phyloP scores from a whole-genome alignment of 2,329 filamentous ascomycete species.

The Esteya vermicola region DNA sequence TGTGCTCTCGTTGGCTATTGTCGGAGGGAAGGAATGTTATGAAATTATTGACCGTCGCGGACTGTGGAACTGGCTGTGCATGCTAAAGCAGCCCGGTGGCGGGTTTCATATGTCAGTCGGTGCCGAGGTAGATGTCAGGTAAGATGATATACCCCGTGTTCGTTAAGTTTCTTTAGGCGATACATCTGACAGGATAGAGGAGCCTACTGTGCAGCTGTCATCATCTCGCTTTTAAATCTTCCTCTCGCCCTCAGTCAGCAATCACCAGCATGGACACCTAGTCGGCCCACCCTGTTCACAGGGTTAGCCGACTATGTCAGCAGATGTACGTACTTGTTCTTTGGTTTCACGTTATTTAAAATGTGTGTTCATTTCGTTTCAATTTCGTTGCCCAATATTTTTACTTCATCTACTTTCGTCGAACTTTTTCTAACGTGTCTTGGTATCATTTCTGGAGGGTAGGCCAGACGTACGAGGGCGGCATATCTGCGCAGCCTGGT shows the following conservation, averaged over 20 bases:
- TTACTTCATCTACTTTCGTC: not conserved
- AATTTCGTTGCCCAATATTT: not conserved
- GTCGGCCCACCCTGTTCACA: slow-evolving; percentile 51
- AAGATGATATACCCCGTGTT: slow-evolving; percentile 13
- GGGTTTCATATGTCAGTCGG: slow-evolving; percentile 79
- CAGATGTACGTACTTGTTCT: slow-evolving; percentile 47
- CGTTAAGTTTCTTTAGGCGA: not conserved
- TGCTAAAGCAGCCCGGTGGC: slow-evolving; percentile 73
- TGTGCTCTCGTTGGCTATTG: slow-evolving; percentile 62
- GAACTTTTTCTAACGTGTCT: not conserved
- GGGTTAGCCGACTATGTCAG: slow-evolving; percentile 68
- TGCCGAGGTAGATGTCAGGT: slow-evolving; percentile 88
- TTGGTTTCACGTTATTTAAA: not conserved
- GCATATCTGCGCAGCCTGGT: slow-evolving; percentile 72
- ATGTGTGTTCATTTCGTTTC: slow-evolving; percentile 1
- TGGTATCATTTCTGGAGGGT: not conserved
- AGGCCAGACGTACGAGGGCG: slow-evolving; percentile 92
- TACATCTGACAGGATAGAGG: slow-evolving; percentile 37
- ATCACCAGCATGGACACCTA: slow-evolving; percentile 50
- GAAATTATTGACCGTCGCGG: slow-evolving; percentile 64
- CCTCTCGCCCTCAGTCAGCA: slow-evolving; percentile 65
- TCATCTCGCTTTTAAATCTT: slow-evolving; percentile 67
- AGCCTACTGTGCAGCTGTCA: slow-evolving; percentile 78
- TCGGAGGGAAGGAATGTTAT: slow-evolving; percentile 56
- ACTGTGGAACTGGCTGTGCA: slow-evolving; percentile 85